Percentiles rank a stretch among this genome's conserved stretches.
Evolutionary conservation across 345 rosid species (phyloP).

Genomic region (Rhodamnia argentea): DNA sequence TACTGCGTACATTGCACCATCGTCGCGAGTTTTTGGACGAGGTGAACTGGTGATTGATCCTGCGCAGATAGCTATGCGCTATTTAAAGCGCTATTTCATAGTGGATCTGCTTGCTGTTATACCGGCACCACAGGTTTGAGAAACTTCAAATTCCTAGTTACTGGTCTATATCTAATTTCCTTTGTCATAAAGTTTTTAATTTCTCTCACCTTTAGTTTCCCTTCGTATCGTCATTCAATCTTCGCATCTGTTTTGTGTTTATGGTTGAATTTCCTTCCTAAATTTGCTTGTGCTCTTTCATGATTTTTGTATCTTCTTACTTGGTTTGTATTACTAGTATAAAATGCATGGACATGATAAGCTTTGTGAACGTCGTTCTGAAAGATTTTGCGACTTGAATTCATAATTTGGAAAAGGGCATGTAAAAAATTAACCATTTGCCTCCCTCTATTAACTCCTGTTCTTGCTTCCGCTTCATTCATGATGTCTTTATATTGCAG

Average conservation of each 20-base stretch:
- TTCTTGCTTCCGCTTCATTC: neutral
- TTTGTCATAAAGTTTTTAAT: neutral
- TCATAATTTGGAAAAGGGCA: neutral
- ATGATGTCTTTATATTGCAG: neutral
- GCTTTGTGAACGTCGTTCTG: neutral
- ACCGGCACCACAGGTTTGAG: constrained; percentile 73
- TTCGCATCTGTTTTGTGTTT: neutral
- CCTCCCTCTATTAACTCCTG: neutral
- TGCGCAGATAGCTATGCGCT: constrained; percentile 59
- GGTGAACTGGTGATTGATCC: constrained; percentile 93
- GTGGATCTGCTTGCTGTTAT: constrained; percentile 67
- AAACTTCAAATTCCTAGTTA: neutral
- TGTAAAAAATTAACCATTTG: neutral
- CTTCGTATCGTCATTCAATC: neutral
- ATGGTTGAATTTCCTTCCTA: neutral
- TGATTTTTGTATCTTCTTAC: neutral
- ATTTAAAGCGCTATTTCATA: constrained; percentile 54
- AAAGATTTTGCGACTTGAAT: neutral
- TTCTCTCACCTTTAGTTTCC: neutral
- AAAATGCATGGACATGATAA: neutral
- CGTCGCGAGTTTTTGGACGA: constrained; percentile 87
- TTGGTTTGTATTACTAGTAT: neutral
- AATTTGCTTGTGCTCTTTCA: neutral
- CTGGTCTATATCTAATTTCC: neutral
- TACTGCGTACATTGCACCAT: constrained; percentile 79